A percentile compares a stretch with the other conserved stretches of the same genome.
These are phyloP conservation scores for Inga oerstediana DNA, from an alignment of 306 rosid species.

Conservation along the genomic window DNA sequence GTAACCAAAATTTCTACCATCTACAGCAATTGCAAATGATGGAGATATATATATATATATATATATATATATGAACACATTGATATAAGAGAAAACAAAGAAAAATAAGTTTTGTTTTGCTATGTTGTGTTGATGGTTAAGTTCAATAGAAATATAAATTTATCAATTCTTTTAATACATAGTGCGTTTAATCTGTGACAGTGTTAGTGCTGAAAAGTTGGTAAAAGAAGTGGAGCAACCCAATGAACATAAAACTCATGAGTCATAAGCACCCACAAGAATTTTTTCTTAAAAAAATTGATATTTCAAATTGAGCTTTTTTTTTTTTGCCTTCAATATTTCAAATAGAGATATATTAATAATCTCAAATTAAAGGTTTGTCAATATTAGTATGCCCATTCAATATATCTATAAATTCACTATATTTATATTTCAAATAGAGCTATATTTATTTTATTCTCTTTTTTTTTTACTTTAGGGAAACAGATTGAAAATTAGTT, in stretches of 20 bases:
- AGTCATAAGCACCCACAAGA: neutral
- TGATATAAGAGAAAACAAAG: neutral
- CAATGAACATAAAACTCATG: too few species aligned
- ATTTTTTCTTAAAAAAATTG: neutral
- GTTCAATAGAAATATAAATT: neutral
- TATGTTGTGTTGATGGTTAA: neutral
- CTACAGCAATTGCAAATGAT: neutral
- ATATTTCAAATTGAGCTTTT: neutral
- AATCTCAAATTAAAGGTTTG: neutral
- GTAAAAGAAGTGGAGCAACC: slow-evolving; percentile 36
- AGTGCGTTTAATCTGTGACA: neutral
- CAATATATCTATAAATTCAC: neutral
- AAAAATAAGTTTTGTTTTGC: neutral
- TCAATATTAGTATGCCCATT: neutral
- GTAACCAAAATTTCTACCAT: neutral
- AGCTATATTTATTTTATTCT: too few species aligned
- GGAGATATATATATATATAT: neutral
- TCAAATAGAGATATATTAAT: neutral
- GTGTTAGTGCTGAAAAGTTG: slow-evolving; percentile 40
- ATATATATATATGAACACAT: neutral
- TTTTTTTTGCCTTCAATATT: too few species aligned
- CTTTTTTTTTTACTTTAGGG: too few species aligned
- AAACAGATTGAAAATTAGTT: too few species aligned
- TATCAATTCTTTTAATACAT: neutral
- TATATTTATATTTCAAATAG: neutral